These are phyloP conservation scores for Chloromonas sp. DNA, from an alignment of 163 green algal species.

Conservation along the genomic window DNA sequence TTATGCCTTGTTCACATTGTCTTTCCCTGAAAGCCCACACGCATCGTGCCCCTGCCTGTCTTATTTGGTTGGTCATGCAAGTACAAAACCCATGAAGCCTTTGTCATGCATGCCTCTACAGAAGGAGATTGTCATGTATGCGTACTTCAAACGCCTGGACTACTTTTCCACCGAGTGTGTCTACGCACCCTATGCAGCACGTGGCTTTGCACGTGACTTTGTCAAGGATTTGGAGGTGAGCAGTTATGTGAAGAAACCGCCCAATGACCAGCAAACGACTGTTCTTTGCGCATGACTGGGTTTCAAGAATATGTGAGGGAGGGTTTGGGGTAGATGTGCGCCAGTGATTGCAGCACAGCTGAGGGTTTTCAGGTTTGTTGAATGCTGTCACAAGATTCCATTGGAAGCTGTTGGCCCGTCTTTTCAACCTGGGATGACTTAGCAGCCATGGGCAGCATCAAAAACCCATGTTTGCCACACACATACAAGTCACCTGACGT, in stretches of 20 bases:
- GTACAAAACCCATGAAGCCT: no score
- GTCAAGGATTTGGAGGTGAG: slow-evolving; percentile 88
- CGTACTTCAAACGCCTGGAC: slow-evolving; percentile 96
- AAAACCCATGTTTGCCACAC: background rate
- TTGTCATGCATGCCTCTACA: background rate
- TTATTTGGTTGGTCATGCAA: no score
- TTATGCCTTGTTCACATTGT: no score
- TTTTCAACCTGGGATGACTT: background rate
- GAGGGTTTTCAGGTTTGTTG: no score
- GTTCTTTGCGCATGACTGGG: no score
- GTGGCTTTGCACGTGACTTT: slow-evolving; percentile 81
- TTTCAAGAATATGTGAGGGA: background rate
- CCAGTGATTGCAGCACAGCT: background rate
- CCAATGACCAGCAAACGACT: no score
- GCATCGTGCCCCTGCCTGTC: no score
- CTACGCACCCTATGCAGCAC: slow-evolving; percentile 84
- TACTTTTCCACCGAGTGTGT: slow-evolving; percentile 98
- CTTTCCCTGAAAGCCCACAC: no score
- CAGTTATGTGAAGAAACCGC: background rate
- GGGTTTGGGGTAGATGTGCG: background rate
- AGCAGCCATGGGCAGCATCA: background rate
- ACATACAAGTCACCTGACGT: background rate
- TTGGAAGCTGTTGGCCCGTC: background rate
- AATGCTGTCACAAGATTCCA: no score
- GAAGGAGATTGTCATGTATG: slow-evolving; percentile 98